Conservation (phyloP, 768 basidiomycete species). For the Tricholoma sp. region DNA sequence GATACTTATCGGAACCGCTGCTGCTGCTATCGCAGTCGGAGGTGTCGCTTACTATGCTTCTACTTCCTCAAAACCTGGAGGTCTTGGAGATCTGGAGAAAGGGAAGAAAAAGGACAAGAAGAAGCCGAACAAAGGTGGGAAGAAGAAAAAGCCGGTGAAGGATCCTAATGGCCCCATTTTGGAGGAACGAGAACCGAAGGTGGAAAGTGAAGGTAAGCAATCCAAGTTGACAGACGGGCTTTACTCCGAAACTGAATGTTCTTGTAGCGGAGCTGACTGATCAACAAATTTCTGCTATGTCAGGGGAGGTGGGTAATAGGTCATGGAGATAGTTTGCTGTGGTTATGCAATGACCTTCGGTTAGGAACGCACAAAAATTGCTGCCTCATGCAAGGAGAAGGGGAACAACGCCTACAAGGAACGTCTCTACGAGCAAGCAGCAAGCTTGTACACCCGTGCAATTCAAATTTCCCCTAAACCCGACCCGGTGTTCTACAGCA, state of each 20-base stretch:
- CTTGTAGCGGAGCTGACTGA: slow-evolving; percentile 35
- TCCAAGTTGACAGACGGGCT: slow-evolving; percentile 9
- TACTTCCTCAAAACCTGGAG: slow-evolving; percentile 36
- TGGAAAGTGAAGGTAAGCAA: slow-evolving; percentile 28
- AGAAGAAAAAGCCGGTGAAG: slow-evolving; percentile 56
- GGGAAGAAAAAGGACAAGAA: slow-evolving; percentile 42
- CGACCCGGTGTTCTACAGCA: slow-evolving; percentile 94
- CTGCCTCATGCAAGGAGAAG: slow-evolving; percentile 60
- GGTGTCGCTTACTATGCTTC: slow-evolving; percentile 76
- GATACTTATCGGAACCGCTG: slow-evolving; percentile 68
- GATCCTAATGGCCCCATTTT: slow-evolving; percentile 70
- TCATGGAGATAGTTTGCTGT: slow-evolving; percentile 2
- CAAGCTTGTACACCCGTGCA: slow-evolving; percentile 66
- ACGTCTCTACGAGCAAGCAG: slow-evolving; percentile 55
- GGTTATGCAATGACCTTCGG: slow-evolving; percentile 4
- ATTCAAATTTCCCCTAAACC: slow-evolving; percentile 71
- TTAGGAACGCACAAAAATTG: slow-evolving; percentile 62
- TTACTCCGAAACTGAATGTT: slow-evolving; percentile 12
- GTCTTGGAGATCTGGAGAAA: slow-evolving; percentile 38
- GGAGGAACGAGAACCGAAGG: slow-evolving; percentile 56
- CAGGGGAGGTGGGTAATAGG: slow-evolving; percentile 47
- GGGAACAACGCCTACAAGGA: slow-evolving; percentile 69
- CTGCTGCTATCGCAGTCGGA: slow-evolving; percentile 64
- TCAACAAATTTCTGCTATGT: slow-evolving; percentile 53
- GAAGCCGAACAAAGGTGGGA: slow-evolving; percentile 39